Evolutionary conservation across 495 filamentous ascomycete species (phyloP).

Genomic region (Aspergillus sparsus): DNA sequence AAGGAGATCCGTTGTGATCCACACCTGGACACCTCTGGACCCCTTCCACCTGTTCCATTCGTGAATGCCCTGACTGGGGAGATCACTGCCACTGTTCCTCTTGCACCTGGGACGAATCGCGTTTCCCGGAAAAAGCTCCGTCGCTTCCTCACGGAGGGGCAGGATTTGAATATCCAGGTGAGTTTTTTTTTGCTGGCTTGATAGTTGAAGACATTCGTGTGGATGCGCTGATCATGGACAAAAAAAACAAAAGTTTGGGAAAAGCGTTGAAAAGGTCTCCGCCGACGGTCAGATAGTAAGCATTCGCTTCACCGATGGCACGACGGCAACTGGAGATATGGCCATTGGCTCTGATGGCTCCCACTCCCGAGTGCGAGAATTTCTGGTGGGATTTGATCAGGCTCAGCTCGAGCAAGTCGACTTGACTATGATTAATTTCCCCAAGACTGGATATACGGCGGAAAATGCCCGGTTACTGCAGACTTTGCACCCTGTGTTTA

Average conservation of each 20-base stretch:
- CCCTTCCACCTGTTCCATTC: neutral
- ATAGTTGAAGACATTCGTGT: neutral
- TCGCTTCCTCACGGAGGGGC: neutral
- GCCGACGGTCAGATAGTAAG: neutral
- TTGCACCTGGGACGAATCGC: neutral
- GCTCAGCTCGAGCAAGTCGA: neutral
- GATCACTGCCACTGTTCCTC: neutral
- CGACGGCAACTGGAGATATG: neutral
- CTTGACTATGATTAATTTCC: neutral
- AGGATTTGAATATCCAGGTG: neutral
- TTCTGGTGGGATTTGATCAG: neutral
- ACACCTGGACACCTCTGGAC: neutral
- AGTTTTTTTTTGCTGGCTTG: neutral
- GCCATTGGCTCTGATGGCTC: neutral
- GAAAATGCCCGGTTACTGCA: neutral
- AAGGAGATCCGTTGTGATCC: conserved; percentile 1
- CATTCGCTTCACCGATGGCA: neutral
- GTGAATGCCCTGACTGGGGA: neutral
- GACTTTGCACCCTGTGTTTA: neutral
- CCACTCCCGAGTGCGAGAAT: neutral
- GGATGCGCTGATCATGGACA: neutral
- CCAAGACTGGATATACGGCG: neutral
- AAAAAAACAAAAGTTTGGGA: neutral
- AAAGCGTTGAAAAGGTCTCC: neutral
- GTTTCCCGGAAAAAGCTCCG: neutral